These are phyloP conservation scores for Sesbania bispinosa DNA, from an alignment of 306 rosid species.

Conservation along the genomic window DNA sequence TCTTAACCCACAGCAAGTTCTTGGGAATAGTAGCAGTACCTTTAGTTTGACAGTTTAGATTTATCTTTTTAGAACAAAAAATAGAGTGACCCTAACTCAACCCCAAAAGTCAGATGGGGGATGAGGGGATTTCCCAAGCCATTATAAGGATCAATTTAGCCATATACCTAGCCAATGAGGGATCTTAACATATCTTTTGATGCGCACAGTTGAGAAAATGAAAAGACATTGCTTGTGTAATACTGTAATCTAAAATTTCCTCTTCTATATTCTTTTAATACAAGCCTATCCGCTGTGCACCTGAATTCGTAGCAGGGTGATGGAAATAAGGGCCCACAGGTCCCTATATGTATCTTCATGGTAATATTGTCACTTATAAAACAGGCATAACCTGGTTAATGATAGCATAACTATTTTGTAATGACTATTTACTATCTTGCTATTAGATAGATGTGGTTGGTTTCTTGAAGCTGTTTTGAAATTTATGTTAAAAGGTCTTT, in stretches of 20 bases:
- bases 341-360: not conserved
- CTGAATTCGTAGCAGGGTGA: not conserved
- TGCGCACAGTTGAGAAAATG: not conserved
- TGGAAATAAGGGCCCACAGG: not conserved
- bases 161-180: not conserved
- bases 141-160: not conserved
- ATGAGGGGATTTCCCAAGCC: not conserved
- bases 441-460: slow-evolving; percentile 7
- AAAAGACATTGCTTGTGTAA: not conserved
- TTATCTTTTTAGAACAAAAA: no score
- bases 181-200: not conserved
- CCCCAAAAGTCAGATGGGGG: not conserved
- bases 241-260: slow-evolving; percentile 1
- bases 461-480: not conserved
- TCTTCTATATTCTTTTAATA: not conserved
- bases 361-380: not conserved
- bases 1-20: not conserved
- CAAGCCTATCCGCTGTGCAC: not conserved
- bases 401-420: slow-evolving; percentile 2
- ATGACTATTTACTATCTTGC: not conserved
- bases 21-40: not conserved
- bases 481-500: not conserved
- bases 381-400: slow-evolving; percentile 7
- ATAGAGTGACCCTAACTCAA: not conserved
- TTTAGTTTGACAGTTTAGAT: not conserved